Conservation (phyloP, 257 asterid species). For the Primulina tabacum region DNA sequence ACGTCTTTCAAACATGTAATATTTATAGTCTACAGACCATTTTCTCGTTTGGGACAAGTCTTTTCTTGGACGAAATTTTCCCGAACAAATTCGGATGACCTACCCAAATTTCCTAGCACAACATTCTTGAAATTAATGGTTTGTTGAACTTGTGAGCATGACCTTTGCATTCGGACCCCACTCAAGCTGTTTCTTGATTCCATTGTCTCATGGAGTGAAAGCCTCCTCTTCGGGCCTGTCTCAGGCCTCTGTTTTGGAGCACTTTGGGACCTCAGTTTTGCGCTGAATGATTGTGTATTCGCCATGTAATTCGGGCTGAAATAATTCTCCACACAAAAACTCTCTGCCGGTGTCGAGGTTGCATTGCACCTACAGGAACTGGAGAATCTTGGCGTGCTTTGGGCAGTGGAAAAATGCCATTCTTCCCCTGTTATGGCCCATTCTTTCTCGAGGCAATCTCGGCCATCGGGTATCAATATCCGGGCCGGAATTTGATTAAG, state of each 20-base stretch:
- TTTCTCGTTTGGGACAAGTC: neutral
- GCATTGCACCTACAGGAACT: conserved; percentile 22
- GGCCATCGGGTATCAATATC: conserved; percentile 27
- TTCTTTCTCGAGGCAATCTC: conserved; percentile 29
- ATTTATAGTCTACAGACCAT: no score
- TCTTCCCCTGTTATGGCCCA: conserved; percentile 39
- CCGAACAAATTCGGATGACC: conserved; percentile 38
- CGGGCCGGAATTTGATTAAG: conserved; percentile 30
- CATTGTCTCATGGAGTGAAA: conserved; percentile 52
- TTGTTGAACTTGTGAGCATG: conserved; percentile 60
- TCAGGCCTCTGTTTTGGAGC: conserved; percentile 83
- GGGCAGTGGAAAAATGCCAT: conserved; percentile 49
- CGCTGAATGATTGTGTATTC: conserved; percentile 69
- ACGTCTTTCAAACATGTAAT: no score
- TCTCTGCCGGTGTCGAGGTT: conserved; percentile 33
- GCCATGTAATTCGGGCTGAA: conserved; percentile 72
- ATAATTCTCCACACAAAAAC: conserved; percentile 16
- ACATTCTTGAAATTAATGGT: conserved; percentile 59
- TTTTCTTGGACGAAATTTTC: neutral
- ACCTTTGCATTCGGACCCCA: conserved; percentile 65
- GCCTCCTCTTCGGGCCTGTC: conserved; percentile 40
- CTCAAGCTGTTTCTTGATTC: conserved; percentile 61
- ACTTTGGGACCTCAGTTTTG: conserved; percentile 70
- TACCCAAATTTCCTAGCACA: conserved; percentile 47
- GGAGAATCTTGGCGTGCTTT: conserved; percentile 65